Conservation (phyloP, 345 rosid species). For the Hypericum androsaemum region DNA sequence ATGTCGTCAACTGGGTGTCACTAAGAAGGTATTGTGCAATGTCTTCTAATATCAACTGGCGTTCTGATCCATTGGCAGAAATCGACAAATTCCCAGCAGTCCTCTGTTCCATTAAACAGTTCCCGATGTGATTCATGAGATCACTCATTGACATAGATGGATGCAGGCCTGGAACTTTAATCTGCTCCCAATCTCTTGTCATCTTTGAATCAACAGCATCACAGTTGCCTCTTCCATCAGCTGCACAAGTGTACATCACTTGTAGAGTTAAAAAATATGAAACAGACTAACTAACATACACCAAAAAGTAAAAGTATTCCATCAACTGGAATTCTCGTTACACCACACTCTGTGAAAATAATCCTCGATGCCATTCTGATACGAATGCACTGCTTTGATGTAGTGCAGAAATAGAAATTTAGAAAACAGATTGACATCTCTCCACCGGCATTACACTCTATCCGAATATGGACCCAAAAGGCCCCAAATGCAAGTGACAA, state of each 20-base stretch:
- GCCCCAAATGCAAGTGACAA: too few relatives aligned
- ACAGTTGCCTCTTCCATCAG: constrained; percentile 45
- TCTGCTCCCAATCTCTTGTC: constrained; percentile 57
- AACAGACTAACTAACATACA: too few relatives aligned
- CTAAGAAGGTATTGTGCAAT: constrained; percentile 80
- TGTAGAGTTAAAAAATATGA: constrained; percentile 12
- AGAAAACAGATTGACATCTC: too few relatives aligned
- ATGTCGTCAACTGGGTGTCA: constrained; percentile 54
- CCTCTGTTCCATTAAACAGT: constrained; percentile 62
- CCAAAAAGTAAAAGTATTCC: constrained; percentile 1
- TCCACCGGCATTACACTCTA: too few relatives aligned
- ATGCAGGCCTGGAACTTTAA: constrained; percentile 75
- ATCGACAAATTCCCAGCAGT: constrained; percentile 37
- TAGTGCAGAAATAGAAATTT: too few relatives aligned
- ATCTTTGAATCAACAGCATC: constrained; percentile 57
- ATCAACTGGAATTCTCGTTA: background rate
- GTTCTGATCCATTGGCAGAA: constrained; percentile 31
- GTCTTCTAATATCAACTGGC: constrained; percentile 52
- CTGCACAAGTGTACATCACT: constrained; percentile 54
- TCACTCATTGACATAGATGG: constrained; percentile 87
- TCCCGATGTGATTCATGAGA: constrained; percentile 64
- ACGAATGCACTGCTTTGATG: too few relatives aligned
- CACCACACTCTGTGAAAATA: too few relatives aligned
- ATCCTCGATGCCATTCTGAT: too few relatives aligned
- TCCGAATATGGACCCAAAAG: background rate